These are phyloP conservation scores for Dianthus caryophyllus DNA, from an alignment of 148 eudicot genomes.

Conservation along the genomic window DNA sequence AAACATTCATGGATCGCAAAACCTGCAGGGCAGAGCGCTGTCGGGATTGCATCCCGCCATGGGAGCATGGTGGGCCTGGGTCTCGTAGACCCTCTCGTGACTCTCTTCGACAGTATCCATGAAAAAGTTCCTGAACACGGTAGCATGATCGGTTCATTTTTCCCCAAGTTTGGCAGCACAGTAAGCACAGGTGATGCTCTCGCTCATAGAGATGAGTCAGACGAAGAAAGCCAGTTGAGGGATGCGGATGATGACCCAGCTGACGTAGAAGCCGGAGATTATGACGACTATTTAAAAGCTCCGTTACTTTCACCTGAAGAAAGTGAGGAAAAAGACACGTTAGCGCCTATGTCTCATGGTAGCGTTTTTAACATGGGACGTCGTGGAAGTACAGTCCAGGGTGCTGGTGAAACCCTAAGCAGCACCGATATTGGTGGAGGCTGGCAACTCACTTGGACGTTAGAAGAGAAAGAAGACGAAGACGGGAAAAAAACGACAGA, in stretches of 20 bases:
- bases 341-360: slow-evolving; percentile 35
- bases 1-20: slow-evolving; percentile 76
- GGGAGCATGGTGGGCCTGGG: slow-evolving; percentile 56
- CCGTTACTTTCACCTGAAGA: slow-evolving; percentile 68
- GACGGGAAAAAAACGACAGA: slow-evolving; percentile 49
- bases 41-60: slow-evolving; percentile 54
- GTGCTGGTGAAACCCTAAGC: slow-evolving; percentile 42
- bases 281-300: slow-evolving; percentile 55
- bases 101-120: slow-evolving; percentile 75
- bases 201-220: slow-evolving; percentile 55
- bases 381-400: slow-evolving; percentile 52
- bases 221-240: slow-evolving; percentile 56
- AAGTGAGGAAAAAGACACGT: slow-evolving; percentile 50
- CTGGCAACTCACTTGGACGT: slow-evolving; percentile 60
- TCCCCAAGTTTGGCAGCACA: slow-evolving; percentile 77
- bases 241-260: slow-evolving; percentile 40
- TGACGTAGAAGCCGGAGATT: slow-evolving; percentile 41
- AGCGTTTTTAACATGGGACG: slow-evolving; percentile 45
- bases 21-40: slow-evolving; percentile 60
- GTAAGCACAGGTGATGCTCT: slow-evolving; percentile 43
- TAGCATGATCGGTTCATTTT: slow-evolving; percentile 54
- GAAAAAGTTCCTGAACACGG: slow-evolving; percentile 68
- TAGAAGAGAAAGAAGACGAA: slow-evolving; percentile 50
- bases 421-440: slow-evolving; percentile 69
- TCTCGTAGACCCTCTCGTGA: slow-evolving; percentile 71